These are phyloP conservation scores for Populus ilicifolia DNA, from an alignment of 345 rosid genomes.

Conservation along the genomic window DNA sequence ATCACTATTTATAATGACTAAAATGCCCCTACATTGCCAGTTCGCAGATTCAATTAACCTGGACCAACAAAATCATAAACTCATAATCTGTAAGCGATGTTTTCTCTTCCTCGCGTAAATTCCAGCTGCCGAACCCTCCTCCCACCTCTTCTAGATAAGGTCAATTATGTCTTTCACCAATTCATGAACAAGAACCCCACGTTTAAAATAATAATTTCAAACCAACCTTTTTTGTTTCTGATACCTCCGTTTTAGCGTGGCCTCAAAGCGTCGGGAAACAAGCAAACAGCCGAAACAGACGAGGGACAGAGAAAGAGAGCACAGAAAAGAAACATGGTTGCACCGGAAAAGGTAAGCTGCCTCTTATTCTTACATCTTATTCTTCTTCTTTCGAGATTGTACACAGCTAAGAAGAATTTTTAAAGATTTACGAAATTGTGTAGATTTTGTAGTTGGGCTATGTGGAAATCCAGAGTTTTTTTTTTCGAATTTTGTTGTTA, in stretches of 20 bases:
- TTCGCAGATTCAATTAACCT: background rate
- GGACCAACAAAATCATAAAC: background rate
- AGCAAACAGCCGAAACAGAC: background rate
- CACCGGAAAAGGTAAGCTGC: constrained; percentile 3
- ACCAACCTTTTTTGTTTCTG: too few relatives aligned
- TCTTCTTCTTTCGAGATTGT: background rate
- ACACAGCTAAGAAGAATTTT: background rate
- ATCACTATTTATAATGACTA: background rate
- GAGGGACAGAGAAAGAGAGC: background rate
- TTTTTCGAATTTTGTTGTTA: background rate
- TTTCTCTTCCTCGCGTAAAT: background rate
- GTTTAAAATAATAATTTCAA: background rate
- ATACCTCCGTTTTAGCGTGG: background rate
- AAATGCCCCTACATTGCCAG: background rate
- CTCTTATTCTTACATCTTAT: background rate
- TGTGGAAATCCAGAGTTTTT: too few relatives aligned
- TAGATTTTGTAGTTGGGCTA: background rate
- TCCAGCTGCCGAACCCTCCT: too few relatives aligned
- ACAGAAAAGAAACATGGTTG: constrained; percentile 5
- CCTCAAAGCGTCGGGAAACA: background rate
- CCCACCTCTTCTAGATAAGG: background rate
- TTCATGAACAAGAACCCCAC: background rate
- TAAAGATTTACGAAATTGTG: background rate
- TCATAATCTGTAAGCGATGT: too few relatives aligned
- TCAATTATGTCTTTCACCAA: background rate